Base-by-base conservation (phyloP, 2,329 filamentous ascomycete species). In the Ophiostoma australiae region DNA sequence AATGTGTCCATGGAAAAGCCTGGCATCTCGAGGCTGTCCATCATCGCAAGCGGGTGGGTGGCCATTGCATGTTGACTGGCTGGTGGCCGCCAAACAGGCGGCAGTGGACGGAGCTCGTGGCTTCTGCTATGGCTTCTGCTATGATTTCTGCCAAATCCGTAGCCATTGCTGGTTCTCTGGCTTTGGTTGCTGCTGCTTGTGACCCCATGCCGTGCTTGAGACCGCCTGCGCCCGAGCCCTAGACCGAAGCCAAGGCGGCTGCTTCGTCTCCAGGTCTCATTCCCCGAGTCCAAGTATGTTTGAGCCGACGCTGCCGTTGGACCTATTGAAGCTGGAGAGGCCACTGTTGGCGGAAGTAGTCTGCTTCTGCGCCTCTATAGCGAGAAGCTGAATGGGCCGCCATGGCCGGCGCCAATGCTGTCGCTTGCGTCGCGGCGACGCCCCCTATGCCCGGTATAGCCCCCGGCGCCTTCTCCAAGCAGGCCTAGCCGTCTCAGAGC, bases 21-120 rank as follows among this genome's bases (percentile, higher is more conserved):
- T 7, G 66, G 66, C 66, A 67, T 67, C 10, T 44, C n/a, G 10
- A 67, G 39, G 13, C 66, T 27, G 37, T 67, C 66, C 39, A 44
- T 44, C 37, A 11, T 27, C 11, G 66, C 66, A 23, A 67, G 66
- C 5, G 74, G 73, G 31, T 75, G 73, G 20, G 72, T 70, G 13
- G 65, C 68, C 2, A 71, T 35, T 3, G 74, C 48, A 52, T 75
- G 74, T 37, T 75, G 74, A 67, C 74, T 75, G 33, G 67, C 72
- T 6, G 73, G 72, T 4, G 74, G 73, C 0, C 72, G 71, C 74
- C 74, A 75, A 3, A 73, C 20, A 1, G 72, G 67, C 0, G 66
- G 55, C 3, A 20, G 7, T 39, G 20, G 37, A n/a, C 31, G 31
- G 27, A 15, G 55, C 33, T 20, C 41, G 8, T 11, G 55, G 68